Conservation (phyloP, 257 asterid species). For the Lithospermum erythrorhizon region DNA sequence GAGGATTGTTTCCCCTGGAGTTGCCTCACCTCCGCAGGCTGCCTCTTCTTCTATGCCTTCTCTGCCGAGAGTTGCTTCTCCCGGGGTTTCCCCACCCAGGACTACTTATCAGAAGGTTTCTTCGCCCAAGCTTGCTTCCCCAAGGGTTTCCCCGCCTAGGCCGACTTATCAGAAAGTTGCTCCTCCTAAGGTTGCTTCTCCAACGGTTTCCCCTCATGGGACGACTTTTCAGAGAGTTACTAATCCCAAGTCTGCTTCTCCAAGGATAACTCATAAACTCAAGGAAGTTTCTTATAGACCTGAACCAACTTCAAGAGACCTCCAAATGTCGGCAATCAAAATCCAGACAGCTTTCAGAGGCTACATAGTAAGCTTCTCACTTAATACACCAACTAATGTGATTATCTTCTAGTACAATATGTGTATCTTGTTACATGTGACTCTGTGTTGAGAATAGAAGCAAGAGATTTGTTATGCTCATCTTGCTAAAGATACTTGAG, state of each 20-base stretch:
- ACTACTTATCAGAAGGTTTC: slow-evolving; percentile 21
- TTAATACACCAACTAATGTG: neutral
- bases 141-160: slow-evolving; percentile 34
- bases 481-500: neutral
- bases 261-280: slow-evolving; percentile 23
- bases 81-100: slow-evolving; percentile 23
- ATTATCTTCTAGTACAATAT: neutral
- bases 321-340: slow-evolving; percentile 53
- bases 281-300: slow-evolving; percentile 50
- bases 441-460: neutral
- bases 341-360: slow-evolving; percentile 84
- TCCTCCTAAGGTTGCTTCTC: slow-evolving; percentile 23
- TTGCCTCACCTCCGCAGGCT: slow-evolving; percentile 34
- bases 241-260: slow-evolving; percentile 24
- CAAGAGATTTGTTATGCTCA: neutral
- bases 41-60: slow-evolving; percentile 31
- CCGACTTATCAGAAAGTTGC: slow-evolving; percentile 18
- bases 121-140: slow-evolving; percentile 32
- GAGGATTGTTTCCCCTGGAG: slow-evolving; percentile 32
- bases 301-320: slow-evolving; percentile 50
- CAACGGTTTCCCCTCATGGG: slow-evolving; percentile 25
- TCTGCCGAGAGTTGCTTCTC: slow-evolving; percentile 32
- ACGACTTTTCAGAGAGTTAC: slow-evolving; percentile 15
- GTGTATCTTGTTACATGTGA: slow-evolving; percentile 6
- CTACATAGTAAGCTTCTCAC: slow-evolving; percentile 47